Evolutionary conservation across 805 yeast genomes (phyloP), one percentile per base, ranked within the genome.

Genomic region (Naumovozyma castellii): DNA sequence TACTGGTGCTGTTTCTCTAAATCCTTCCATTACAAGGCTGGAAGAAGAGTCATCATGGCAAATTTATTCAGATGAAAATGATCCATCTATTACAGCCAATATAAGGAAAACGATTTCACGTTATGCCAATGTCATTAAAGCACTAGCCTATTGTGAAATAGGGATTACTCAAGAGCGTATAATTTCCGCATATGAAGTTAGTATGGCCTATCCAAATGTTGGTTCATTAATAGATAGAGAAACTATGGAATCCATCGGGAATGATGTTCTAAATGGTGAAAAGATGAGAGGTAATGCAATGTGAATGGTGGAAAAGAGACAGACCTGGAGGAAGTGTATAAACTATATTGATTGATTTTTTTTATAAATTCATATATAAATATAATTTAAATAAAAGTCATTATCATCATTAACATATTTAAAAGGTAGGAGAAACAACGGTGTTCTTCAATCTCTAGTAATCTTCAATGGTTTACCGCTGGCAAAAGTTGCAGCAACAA

Each of bases 401-500:
- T 22, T 22, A 22, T 22, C 27, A 22, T 22, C 10, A 22, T 6
- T 22, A 22, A 22, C 9, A 6, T 6, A 6, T 10, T 6, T 22
- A 10, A 22, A 22, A 22, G 10, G 6, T 6, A 22, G 27, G 10
- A 22, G 10, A 22, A n/a, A n/a, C n/a, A n/a, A n/a, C n/a, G 27
- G 10, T 22, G 9, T 10, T 6, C 13, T n/a, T n/a, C 13, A 29
- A 29, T 29, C 32, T 29, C 13, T 29, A 5, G 5, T 29, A 13
- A 12, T 29, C 14, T 29, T 29, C 13, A 29, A 13, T 29, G 32
- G 32, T 13, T 53, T 54, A 45, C 75, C 72, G 55, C 71, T 68
- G 30, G 96, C 97, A 70, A 90, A 92, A 2, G 99, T 92, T 30
- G 97, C 97, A 36, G 97, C 98, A 25, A 92, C 97, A 48, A 92